Evolutionary conservation across 2,329 filamentous ascomycete species (phyloP), one percentile per base, ranked within the genome.

Genomic region (Trichoderma asperellum): DNA sequence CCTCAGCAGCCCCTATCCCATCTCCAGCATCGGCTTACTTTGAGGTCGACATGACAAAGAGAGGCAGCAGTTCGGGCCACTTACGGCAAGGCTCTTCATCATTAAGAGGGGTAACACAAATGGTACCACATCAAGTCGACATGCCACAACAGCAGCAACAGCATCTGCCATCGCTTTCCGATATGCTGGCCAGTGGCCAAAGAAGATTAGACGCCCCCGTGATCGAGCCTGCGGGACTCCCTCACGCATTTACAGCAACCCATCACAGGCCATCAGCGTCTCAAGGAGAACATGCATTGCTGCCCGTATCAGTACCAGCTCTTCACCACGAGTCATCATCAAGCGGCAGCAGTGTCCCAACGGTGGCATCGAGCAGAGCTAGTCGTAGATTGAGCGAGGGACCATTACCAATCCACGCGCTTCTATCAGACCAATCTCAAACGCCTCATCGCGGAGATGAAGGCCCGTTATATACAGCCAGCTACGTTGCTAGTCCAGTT

Each of bases 351-450:
- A 76, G 79, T 52, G 78, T 79, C 1, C 83, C 84, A 2, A 74
- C 78, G 2, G 81, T 77, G 16, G 82, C 83, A 1, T 79, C 78
- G 27, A 71, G 71, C 21, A 77, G 75, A 40, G 76, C 76, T 63
- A 71, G 74, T 2, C 79, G 85, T 53, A 83, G 83, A 5, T 81
- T 83, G 0, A 81, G 83, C 58, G 86, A 88, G 47, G 82, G 84
- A 0, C 79, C 84, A 1, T 73, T 88, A 12, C 85, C 86, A 1
- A 88, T 88, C 29, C 86, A 88, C 71, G 82, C 85, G 0, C 78
- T 88, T 0, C 76, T 88, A 24, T 81, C 81, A 2, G 81, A 82
- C 27, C 82, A 82, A 70, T 73, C 76, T 10, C 70, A 77, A 24
- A 64, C 72, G 37, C 55, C 56, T 24, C 63, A 70, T 12, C 56